phyloP scores from a whole-genome alignment of 1,139 yeast species.

The Hyphopichia pseudoburtonii region DNA sequence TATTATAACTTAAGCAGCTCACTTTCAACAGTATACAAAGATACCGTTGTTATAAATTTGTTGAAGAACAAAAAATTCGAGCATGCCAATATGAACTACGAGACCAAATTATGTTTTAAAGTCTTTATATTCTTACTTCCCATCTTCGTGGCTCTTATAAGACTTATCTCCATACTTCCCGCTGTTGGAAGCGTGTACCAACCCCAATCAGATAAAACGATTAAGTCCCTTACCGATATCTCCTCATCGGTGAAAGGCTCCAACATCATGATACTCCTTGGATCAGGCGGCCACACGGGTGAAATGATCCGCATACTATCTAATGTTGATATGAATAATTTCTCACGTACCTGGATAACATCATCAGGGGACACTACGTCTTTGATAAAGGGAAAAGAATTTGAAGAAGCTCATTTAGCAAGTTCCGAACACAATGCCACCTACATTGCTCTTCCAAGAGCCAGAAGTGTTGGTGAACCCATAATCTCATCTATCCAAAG shows the following conservation, averaged over 20 bases:
- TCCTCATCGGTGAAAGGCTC: slow-evolving; percentile 18
- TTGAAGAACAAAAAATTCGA: not conserved
- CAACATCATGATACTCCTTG: slow-evolving; percentile 57
- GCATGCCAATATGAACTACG: slow-evolving; percentile 23
- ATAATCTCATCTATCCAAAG: slow-evolving; percentile 51
- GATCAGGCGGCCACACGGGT: slow-evolving; percentile 95
- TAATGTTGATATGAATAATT: slow-evolving; percentile 24
- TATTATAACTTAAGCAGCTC: no score
- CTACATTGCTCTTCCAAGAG: slow-evolving; percentile 57
- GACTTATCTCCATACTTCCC: slow-evolving; percentile 33
- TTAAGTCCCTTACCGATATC: not conserved
- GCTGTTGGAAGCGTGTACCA: slow-evolving; percentile 7
- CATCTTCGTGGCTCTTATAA: slow-evolving; percentile 19
- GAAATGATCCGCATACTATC: slow-evolving; percentile 77
- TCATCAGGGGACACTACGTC: slow-evolving; percentile 65
- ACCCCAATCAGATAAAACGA: not conserved
- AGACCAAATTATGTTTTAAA: slow-evolving; percentile 21
- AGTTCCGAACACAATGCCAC: slow-evolving; percentile 16
- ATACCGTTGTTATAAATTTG: not conserved
- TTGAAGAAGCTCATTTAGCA: slow-evolving; percentile 27
- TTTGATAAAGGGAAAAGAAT: slow-evolving; percentile 44
- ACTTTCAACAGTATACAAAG: no score
- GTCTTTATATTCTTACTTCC: slow-evolving; percentile 26
- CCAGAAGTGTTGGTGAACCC: slow-evolving; percentile 75
- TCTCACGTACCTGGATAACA: slow-evolving; percentile 45